Evolutionary conservation across 208 protist species (phyloP).

Genomic region (Naegleria fowleri): DNA sequence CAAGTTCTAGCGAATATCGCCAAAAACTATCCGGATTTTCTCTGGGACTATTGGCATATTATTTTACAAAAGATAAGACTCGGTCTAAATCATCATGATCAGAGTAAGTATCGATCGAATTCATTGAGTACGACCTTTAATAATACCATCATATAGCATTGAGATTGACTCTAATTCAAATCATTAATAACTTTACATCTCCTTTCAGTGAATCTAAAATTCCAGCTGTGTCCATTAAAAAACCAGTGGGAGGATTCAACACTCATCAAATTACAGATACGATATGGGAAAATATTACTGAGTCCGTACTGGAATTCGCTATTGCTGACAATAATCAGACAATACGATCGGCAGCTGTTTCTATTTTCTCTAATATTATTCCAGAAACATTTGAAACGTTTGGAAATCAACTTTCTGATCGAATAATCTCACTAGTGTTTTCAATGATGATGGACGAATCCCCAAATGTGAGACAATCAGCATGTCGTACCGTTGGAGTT

Average conservation of each 20-base stretch:
- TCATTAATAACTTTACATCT: not conserved
- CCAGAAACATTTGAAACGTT: not conserved
- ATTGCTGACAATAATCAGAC: not conserved
- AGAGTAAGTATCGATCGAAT: not conserved
- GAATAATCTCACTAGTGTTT: not conserved
- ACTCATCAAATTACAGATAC: not conserved
- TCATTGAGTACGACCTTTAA: too few species aligned
- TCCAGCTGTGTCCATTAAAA: not conserved
- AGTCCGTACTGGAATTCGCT: not conserved
- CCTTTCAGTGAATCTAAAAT: not conserved
- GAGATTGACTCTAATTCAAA: not conserved
- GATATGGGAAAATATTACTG: not conserved
- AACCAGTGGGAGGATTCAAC: not conserved
- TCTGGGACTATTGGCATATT: not conserved
- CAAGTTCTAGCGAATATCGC: not conserved
- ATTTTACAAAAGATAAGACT: not conserved
- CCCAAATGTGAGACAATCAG: not conserved
- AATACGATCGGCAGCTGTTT: not conserved
- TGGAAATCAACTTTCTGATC: not conserved
- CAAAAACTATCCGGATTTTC: constrained; percentile 14
- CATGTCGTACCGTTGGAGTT: not conserved
- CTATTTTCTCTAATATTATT: not conserved
- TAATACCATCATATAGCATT: not conserved
- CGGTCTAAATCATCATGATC: not conserved
- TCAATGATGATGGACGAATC: not conserved